Conservation (phyloP, 768 basidiomycete genomes). For the Lactarius psammicola region DNA sequence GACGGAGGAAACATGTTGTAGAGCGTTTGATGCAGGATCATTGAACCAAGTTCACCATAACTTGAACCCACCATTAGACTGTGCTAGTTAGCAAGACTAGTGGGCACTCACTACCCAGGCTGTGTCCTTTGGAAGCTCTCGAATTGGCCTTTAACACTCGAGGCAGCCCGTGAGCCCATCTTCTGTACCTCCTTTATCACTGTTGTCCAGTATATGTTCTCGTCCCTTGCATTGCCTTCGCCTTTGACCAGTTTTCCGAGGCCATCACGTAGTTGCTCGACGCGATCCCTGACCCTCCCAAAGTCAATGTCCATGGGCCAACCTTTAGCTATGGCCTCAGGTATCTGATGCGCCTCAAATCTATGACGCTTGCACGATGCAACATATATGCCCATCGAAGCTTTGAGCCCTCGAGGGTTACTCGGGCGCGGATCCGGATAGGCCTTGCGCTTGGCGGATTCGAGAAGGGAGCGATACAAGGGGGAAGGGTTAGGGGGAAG, state of each 20-base stretch:
- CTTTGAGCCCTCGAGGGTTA: conserved; percentile 64
- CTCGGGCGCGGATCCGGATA: conserved; percentile 58
- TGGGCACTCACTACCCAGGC: conserved; percentile 78
- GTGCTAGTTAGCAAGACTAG: too few species aligned
- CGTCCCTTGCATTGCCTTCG: conserved; percentile 36
- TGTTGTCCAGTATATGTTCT: conserved; percentile 68
- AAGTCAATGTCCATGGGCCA: conserved; percentile 81
- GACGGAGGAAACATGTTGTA: conserved; percentile 70
- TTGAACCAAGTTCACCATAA: conserved; percentile 82
- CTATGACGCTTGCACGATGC: conserved; percentile 74
- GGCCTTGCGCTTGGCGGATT: conserved; percentile 52
- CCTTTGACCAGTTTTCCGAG: conserved; percentile 53
- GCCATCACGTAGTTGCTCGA: conserved; percentile 47
- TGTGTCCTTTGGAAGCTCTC: conserved; percentile 77
- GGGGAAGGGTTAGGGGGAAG: conserved; percentile 65
- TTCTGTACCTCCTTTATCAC: conserved; percentile 58
- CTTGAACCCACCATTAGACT: conserved; percentile 40
- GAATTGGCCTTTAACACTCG: conserved; percentile 72
- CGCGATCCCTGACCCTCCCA: conserved; percentile 49
- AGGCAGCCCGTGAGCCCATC: conserved; percentile 63
- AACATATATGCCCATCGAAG: conserved; percentile 53
- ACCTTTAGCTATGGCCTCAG: conserved; percentile 64
- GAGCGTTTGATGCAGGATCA: conserved; percentile 76
- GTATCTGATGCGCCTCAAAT: conserved; percentile 72
- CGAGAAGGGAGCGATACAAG: conserved; percentile 53